Evolutionary conservation across 768 basidiomycete genomes (phyloP).

Genomic region (Suillus brevipes): DNA sequence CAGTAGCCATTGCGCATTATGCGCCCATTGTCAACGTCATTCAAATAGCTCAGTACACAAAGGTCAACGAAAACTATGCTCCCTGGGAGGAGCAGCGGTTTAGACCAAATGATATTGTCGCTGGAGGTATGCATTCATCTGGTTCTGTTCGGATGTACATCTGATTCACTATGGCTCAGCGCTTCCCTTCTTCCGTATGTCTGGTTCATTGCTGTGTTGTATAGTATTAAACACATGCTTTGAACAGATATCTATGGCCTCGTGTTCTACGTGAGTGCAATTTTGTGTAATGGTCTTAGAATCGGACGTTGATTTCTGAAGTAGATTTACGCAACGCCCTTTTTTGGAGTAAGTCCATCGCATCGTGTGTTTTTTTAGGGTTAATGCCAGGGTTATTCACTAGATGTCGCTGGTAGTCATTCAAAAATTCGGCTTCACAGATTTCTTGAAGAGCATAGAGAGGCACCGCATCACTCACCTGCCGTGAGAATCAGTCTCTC

Average conservation of each 20-base stretch:
- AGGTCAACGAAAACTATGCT: slow-evolving; percentile 40
- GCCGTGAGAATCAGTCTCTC: slow-evolving; percentile 37
- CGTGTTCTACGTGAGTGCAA: slow-evolving; percentile 48
- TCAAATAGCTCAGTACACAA: slow-evolving; percentile 55
- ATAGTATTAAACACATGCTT: background rate
- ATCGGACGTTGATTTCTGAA: slow-evolving; percentile 11
- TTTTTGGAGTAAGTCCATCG: slow-evolving; percentile 44
- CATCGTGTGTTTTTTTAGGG: background rate
- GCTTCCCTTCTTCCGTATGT: slow-evolving; percentile 59
- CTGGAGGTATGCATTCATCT: slow-evolving; percentile 47
- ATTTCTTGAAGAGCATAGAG: slow-evolving; percentile 60
- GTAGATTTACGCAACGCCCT: slow-evolving; percentile 53
- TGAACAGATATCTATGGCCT: slow-evolving; percentile 59
- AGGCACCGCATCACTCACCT: slow-evolving; percentile 58
- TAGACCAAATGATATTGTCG: slow-evolving; percentile 54
- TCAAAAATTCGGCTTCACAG: slow-evolving; percentile 60
- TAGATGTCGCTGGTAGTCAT: slow-evolving; percentile 60
- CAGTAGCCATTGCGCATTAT: slow-evolving; percentile 67
- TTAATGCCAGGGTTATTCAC: slow-evolving; percentile 7
- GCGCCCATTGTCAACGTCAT: slow-evolving; percentile 62
- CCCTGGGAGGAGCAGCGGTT: slow-evolving; percentile 40
- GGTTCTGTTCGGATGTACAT: background rate
- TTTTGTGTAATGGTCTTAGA: background rate
- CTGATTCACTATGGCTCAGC: slow-evolving; percentile 33
- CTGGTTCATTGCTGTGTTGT: slow-evolving; percentile 19